A percentile compares a stretch with the other conserved stretches of the same genome.
These are phyloP conservation scores for Wickerhamomyces sp. DNA, from an alignment of 1,139 yeast genomes.

Conservation along the genomic window DNA sequence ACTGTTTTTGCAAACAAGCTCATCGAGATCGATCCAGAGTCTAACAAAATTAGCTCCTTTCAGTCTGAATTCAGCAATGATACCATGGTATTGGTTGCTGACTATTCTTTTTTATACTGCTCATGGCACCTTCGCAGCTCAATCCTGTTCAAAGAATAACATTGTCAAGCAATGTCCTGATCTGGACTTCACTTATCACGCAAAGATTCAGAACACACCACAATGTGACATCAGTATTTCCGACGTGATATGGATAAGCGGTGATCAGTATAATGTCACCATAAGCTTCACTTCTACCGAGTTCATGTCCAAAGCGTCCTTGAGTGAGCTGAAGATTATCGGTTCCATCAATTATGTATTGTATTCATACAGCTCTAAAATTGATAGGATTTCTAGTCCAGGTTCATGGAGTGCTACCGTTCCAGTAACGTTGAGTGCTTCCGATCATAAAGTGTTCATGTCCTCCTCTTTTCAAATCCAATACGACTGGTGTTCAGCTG, in stretches of 20 bases:
- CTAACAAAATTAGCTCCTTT: no score
- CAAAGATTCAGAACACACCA: slow-evolving; percentile 12
- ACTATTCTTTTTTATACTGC: not conserved
- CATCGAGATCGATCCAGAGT: no score
- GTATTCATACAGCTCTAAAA: slow-evolving; percentile 12
- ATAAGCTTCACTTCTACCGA: slow-evolving; percentile 26
- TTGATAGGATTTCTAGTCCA: slow-evolving; percentile 10
- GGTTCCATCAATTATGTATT: slow-evolving; percentile 10
- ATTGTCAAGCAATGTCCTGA: slow-evolving; percentile 15
- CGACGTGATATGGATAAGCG: slow-evolving; percentile 4
- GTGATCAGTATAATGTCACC: slow-evolving; percentile 15
- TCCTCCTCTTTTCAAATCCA: slow-evolving; percentile 2
- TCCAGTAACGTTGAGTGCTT: not conserved
- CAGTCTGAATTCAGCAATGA: no score
- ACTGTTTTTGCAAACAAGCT: no score
- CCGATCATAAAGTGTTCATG: not conserved
- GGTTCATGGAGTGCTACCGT: slow-evolving; percentile 8
- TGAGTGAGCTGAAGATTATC: slow-evolving; percentile 12
- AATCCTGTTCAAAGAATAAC: not conserved
- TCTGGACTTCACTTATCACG: slow-evolving; percentile 23
- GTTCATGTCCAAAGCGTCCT: slow-evolving; percentile 7
- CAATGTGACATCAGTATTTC: slow-evolving; percentile 21
- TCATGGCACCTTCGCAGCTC: not conserved
- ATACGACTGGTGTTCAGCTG: slow-evolving; percentile 10
- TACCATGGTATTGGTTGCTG: no score